These are phyloP conservation scores for Sisymbrium altissimum DNA, from an alignment of 345 rosid species.

Conservation along the genomic window DNA sequence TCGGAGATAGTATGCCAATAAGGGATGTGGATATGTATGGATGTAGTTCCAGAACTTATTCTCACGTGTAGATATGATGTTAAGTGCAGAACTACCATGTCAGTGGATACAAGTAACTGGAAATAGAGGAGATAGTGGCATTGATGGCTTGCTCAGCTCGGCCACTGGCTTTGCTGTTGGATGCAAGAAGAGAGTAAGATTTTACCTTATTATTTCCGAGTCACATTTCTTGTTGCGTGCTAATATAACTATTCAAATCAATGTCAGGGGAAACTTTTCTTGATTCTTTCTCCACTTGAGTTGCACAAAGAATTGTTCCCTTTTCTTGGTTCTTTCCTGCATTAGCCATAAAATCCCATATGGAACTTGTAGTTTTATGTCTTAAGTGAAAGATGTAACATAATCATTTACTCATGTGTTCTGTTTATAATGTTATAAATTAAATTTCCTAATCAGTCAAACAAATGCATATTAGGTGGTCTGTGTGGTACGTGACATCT, in stretches of 20 bases:
- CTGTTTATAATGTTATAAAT: not conserved
- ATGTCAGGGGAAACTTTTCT: not conserved
- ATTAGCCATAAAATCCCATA: conserved; percentile 4
- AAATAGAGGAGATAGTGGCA: conserved; percentile 99
- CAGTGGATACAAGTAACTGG: conserved; percentile 72
- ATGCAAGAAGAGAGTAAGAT: conserved; percentile 68
- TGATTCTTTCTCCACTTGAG: not conserved
- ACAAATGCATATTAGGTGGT: conserved; percentile 48
- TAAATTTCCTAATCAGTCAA: not conserved
- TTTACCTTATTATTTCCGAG: not conserved
- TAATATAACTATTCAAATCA: not conserved
- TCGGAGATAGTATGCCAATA: conserved; percentile 95
- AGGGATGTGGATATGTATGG: conserved; percentile 96
- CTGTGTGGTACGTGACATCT: conserved; percentile 79
- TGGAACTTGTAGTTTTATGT: not conserved
- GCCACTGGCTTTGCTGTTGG: conserved; percentile 92
- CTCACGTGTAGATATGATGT: conserved; percentile 37
- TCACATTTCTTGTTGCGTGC: not conserved
- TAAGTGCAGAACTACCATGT: conserved; percentile 45
- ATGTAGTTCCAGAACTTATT: conserved; percentile 36
- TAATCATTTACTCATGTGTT: not conserved
- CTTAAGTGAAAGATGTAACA: not conserved
- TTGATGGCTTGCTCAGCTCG: conserved; percentile 94
- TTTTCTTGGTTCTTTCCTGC: not conserved
- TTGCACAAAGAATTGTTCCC: not conserved